Base-by-base conservation (phyloP, 2,329 filamentous ascomycete species). In the Phaeosphaeria sp. region DNA sequence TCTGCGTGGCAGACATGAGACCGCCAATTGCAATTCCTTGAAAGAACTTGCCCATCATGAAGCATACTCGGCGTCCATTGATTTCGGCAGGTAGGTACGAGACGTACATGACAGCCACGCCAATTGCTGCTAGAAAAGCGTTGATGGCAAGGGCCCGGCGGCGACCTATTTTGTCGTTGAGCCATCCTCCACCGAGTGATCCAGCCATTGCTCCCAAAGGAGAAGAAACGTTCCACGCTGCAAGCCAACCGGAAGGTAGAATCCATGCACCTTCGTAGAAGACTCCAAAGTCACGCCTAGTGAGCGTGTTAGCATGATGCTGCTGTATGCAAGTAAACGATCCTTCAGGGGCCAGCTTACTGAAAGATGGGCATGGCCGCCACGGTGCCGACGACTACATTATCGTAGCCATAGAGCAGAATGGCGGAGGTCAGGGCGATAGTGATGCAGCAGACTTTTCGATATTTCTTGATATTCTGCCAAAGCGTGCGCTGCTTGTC, bases 11-110 rank as follows among this genome's bases (percentile, higher is more conserved):
- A 2, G 68, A 62, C 69, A 80, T 79, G 52, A 82, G 72, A 47
- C 80, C 76, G 13, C 82, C 82, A 39, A 83, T 77, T 1, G 79
- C 74, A 47, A 78, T 66, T 9, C 82, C 81, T 54, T 82, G 79
- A 18, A 82, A 65, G n/a, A 80, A 71, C 56, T 83, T 82, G 39
- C 79, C 82, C 1, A 75, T 72, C 3, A 83, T 73, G 63, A 83
- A 83, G 10, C 62, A 63, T 23, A 64, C 65, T 17, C 71, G 69
- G 30, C 71, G 69, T 5, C 63, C 59, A n/a, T 59, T 58, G 46
- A 65, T 66, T 44, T 59, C 57, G 7, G 46, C 15, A 4, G 71
- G 69, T 1, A 72, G 62, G 43, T 73, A 72, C 17, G 67, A 72
- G 39, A 68, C 63, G 55, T 67, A 72, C 67, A 72, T 70, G 47